Percentiles rank a stretch among this genome's conserved stretches.
Evolutionary conservation across 768 basidiomycete species (phyloP).

Genomic region (Suillus occidentalis): DNA sequence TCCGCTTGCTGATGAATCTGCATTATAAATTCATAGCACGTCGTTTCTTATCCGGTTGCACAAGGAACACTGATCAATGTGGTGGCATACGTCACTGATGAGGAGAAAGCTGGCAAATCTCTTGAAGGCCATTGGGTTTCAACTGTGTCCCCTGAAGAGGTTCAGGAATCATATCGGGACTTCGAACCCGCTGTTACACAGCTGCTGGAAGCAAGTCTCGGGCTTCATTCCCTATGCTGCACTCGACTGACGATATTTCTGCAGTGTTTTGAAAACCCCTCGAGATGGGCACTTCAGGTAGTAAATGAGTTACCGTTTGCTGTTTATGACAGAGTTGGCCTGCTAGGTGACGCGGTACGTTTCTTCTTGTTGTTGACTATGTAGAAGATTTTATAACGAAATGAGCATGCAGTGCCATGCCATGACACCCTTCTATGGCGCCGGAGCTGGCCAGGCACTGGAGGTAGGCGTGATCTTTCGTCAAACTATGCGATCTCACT

Average conservation of each 20-base stretch:
- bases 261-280: slow-evolving; percentile 34
- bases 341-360: not conserved
- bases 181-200: slow-evolving; percentile 36
- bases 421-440: slow-evolving; percentile 55
- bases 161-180: slow-evolving; percentile 25
- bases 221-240: not conserved
- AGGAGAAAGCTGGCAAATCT: slow-evolving; percentile 25
- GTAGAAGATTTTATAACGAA: not conserved
- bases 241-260: slow-evolving; percentile 8
- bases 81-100: slow-evolving; percentile 30
- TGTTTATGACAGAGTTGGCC: slow-evolving; percentile 36
- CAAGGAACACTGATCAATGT: slow-evolving; percentile 35
- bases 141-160: slow-evolving; percentile 28
- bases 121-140: slow-evolving; percentile 28
- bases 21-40: slow-evolving; percentile 28
- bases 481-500: not conserved
- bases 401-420: slow-evolving; percentile 35
- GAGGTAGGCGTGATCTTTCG: slow-evolving; percentile 37
- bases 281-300: slow-evolving; percentile 44
- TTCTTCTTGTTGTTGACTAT: not conserved
- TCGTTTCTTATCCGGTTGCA: slow-evolving; percentile 38
- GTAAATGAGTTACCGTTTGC: slow-evolving; percentile 38
- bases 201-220: slow-evolving; percentile 14
- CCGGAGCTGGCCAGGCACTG: slow-evolving; percentile 59
- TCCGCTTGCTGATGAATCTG: not conserved